These are phyloP conservation scores for Seiridium unicorne DNA, from an alignment of 2,329 filamentous ascomycete species.

Conservation along the genomic window DNA sequence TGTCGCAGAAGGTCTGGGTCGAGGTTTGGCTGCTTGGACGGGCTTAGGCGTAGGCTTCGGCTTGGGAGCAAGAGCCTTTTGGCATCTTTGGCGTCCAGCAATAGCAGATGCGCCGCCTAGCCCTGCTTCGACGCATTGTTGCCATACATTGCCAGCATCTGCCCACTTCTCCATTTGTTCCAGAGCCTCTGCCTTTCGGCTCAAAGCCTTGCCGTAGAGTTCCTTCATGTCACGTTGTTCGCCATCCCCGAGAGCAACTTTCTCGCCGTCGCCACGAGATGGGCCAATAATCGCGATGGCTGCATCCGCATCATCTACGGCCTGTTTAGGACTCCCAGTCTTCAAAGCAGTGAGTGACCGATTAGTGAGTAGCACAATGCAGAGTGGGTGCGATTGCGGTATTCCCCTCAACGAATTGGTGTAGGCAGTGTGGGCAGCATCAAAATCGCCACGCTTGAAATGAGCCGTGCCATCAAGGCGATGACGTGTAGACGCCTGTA, in stretches of 20 bases:
- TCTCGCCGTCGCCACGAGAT: slow-evolving; percentile 75
- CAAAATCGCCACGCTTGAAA: slow-evolving; percentile 93
- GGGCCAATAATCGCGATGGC: slow-evolving; percentile 79
- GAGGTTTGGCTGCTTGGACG: slow-evolving; percentile 41
- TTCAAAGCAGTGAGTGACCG: slow-evolving; percentile 87
- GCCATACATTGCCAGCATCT: slow-evolving; percentile 81
- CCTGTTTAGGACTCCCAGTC: slow-evolving; percentile 85
- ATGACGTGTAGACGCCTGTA: slow-evolving; percentile 75
- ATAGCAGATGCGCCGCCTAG: slow-evolving; percentile 83
- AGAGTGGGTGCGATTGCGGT: slow-evolving; percentile 76
- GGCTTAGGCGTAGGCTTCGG: slow-evolving; percentile 46
- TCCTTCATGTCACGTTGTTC: slow-evolving; percentile 84
- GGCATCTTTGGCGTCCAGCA: slow-evolving; percentile 84
- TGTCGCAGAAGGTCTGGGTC: slow-evolving; percentile 38
- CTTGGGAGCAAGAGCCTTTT: slow-evolving; percentile 77
- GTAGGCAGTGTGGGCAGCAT: slow-evolving; percentile 80
- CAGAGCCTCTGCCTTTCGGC: slow-evolving; percentile 90
- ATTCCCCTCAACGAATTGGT: slow-evolving; percentile 72
- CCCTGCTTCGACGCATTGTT: slow-evolving; percentile 76
- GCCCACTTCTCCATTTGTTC: slow-evolving; percentile 94
- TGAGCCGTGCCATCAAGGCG: slow-evolving; percentile 80
- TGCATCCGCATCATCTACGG: slow-evolving; percentile 79
- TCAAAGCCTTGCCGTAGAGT: slow-evolving; percentile 89
- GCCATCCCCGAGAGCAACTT: slow-evolving; percentile 66
- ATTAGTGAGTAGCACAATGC: slow-evolving; percentile 88